Percentiles rank a stretch among this genome's conserved stretches.
phyloP scores from a whole-genome alignment of 257 asterid species.

The Eucommia ulmoides region DNA sequence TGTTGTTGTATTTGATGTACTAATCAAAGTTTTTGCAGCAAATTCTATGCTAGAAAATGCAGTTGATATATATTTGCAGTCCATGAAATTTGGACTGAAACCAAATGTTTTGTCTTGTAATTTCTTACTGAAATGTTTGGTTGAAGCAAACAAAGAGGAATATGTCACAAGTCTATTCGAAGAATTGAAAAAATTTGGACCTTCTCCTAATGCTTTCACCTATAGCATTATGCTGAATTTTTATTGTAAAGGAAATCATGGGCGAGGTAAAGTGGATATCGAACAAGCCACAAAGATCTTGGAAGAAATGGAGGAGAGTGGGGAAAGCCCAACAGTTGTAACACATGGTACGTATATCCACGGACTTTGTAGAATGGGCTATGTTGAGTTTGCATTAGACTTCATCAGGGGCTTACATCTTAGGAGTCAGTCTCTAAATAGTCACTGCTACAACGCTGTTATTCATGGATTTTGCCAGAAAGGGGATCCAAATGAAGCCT shows the following conservation, averaged over 20 bases:
- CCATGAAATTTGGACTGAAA: constrained; percentile 27
- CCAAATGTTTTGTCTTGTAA: constrained; percentile 37
- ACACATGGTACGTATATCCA: constrained; percentile 32
- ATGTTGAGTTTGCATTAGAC: constrained; percentile 28
- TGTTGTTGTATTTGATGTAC: constrained; percentile 20
- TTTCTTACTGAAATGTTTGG: constrained; percentile 52
- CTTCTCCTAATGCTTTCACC: constrained; percentile 42
- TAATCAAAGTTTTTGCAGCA: constrained; percentile 41
- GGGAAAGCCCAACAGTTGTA: constrained; percentile 37
- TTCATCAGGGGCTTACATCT: constrained; percentile 20
- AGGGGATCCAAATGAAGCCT: constrained; percentile 29
- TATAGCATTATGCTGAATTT: constrained; percentile 42
- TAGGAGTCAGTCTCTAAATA: constrained; percentile 26
- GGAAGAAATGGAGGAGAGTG: constrained; percentile 33
- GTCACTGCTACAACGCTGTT: constrained; percentile 44
- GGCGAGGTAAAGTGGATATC: constrained; percentile 18
- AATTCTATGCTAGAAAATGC: constrained; percentile 33
- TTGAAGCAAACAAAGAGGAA: constrained; percentile 27
- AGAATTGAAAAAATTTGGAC: constrained; percentile 42
- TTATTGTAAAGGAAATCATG: constrained; percentile 22
- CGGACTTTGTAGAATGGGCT: constrained; percentile 50
- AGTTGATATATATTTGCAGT: constrained; percentile 25
- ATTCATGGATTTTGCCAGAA: constrained; percentile 31
- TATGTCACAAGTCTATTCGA: constrained; percentile 18
- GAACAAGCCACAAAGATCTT: constrained; percentile 30